Evolutionary conservation across 768 basidiomycete genomes (phyloP).

Genomic region (Leccinum rimulosum): DNA sequence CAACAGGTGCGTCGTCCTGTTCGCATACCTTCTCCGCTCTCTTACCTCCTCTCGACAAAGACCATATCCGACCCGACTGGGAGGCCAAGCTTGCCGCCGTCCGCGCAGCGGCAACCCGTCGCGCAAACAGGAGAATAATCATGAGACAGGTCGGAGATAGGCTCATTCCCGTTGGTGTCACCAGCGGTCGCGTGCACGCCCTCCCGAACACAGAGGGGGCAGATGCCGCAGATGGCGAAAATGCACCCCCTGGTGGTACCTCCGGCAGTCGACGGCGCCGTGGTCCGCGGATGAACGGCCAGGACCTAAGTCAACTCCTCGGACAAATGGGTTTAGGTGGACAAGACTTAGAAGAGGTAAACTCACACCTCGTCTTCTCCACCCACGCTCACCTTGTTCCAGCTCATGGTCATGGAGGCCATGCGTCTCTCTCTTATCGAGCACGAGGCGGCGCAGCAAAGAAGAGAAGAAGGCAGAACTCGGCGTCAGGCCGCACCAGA

Average conservation of each 20-base stretch:
- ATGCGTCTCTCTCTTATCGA: slow-evolving; percentile 94
- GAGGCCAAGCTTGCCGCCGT: slow-evolving; percentile 93
- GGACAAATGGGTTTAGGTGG: slow-evolving; percentile 67
- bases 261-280: slow-evolving; percentile 56
- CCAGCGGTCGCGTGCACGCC: slow-evolving; percentile 79
- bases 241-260: slow-evolving; percentile 28
- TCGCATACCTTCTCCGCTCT: slow-evolving; percentile 6
- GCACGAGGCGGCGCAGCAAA: slow-evolving; percentile 92
- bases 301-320: slow-evolving; percentile 62
- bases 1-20: slow-evolving; percentile 59
- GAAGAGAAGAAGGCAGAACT: slow-evolving; percentile 68
- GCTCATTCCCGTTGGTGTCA: slow-evolving; percentile 94
- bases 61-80: slow-evolving; percentile 98
- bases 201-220: slow-evolving; percentile 55
- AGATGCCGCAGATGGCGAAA: slow-evolving; percentile 43
- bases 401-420: slow-evolving; percentile 99
- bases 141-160: slow-evolving; percentile 99
- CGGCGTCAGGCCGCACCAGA: slow-evolving; percentile 45
- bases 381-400: slow-evolving; percentile 13
- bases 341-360: slow-evolving; percentile 91
- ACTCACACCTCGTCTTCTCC: slow-evolving; percentile 2
- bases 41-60: slow-evolving; percentile 38
- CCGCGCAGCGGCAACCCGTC: slow-evolving; percentile 91
- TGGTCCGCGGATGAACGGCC: slow-evolving; percentile 48
- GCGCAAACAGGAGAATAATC: slow-evolving; percentile 93